phyloP scores from a whole-genome alignment of 768 basidiomycete genomes.

The Boletellus sp. region DNA sequence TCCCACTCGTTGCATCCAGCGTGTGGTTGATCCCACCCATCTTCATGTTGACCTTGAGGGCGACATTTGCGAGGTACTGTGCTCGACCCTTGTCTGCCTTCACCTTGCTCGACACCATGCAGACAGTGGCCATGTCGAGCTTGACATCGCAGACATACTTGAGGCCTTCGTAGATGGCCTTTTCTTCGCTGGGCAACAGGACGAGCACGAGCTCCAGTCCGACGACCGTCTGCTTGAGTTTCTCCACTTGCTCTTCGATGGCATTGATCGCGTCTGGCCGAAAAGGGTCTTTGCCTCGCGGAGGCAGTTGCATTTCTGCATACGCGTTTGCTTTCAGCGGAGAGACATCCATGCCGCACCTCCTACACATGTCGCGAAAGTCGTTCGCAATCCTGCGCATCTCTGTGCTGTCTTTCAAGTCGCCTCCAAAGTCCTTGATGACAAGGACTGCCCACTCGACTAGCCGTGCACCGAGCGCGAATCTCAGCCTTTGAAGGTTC shows the following conservation, averaged over 20 bases:
- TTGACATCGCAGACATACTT: conserved; percentile 48
- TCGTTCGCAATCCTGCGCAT: conserved; percentile 41
- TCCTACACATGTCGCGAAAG: conserved; percentile 59
- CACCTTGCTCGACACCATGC: conserved; percentile 67
- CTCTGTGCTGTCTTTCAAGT: conserved; percentile 52
- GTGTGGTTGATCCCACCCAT: conserved; percentile 51
- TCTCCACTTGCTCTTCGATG: background rate
- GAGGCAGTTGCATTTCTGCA: conserved; percentile 42
- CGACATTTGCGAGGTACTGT: conserved; percentile 54
- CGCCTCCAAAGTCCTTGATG: conserved; percentile 54
- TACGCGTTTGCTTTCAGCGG: conserved; percentile 27
- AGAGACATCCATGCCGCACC: conserved; percentile 56
- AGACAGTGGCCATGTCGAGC: conserved; percentile 58
- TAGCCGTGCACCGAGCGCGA: conserved; percentile 53
- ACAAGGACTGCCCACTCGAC: conserved; percentile 66
- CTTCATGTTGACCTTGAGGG: conserved; percentile 55
- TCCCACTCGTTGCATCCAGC: conserved; percentile 36
- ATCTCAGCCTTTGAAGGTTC: conserved; percentile 53
- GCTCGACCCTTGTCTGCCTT: conserved; percentile 44
- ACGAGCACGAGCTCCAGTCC: conserved; percentile 36
- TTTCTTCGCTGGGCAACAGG: conserved; percentile 46
- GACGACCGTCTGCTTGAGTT: background rate
- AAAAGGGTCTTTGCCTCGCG: conserved; percentile 43
- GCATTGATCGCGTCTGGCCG: conserved; percentile 45
- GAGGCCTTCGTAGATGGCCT: conserved; percentile 46